Evolutionary conservation across 139 green algal genomes (phyloP), one percentile per base, ranked within the genome.

Genomic region (Nannochloris sp.): DNA sequence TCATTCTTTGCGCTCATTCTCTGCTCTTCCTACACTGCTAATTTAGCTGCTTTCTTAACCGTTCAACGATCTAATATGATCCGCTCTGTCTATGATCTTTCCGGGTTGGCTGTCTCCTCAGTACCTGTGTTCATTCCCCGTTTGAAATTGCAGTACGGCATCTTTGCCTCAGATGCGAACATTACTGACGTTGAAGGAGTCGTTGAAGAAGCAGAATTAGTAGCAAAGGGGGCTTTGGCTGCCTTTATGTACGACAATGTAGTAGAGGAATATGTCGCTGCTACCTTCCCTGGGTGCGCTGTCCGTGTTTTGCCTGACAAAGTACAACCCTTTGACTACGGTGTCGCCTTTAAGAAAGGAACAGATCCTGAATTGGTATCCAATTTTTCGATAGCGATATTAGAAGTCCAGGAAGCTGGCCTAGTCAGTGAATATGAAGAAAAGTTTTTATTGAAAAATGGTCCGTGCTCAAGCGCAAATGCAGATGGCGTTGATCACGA

Each of bases 31-130:
- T 65, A 65, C 7, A 65, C 58, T 44, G 58, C 58, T 27, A 65
- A 65, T 34, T 54, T 65, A 19, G 58, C 58, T n/a, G 58, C 58
- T 35, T 65, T 65, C 25, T 23, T 65, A 30, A 65, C 58, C 10
- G 14, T 65, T 0, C 51, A n/a, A 35, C 19, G 25, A 23, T n/a
- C 12, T 7, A 59, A 12, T 12, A 27, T 12, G 9, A 38, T 65
- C 8, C 14, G 27, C 10, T 55, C 29, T 15, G 51, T 65, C n/a
- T 65, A n/a, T 56, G 53, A 60, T 36, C 19, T 60, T 12, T 19
- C 15, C 8, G 53, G 53, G 9, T 27, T 35, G 53, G 53, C 27
- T 32, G 53, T 60, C 25, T 13, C 24, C 10, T 32, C 53, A 19
- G 53, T 37, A 32, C 25, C 35, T 10, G 27, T 60, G 9, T 60